Evolutionary conservation across 2,329 filamentous ascomycete genomes (phyloP).

Genomic region (Geosmithia putterillii): DNA sequence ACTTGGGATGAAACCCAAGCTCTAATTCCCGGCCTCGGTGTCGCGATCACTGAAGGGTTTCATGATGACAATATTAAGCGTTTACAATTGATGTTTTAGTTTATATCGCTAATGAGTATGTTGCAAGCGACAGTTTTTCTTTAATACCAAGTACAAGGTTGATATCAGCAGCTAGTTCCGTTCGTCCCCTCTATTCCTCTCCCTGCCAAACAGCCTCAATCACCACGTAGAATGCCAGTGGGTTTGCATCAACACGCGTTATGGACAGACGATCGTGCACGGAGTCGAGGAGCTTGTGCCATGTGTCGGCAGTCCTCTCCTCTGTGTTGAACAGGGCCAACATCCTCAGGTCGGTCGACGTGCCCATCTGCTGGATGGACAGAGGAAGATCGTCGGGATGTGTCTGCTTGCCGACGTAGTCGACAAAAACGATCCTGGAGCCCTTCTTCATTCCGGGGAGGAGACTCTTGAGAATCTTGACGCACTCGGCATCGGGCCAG

Average conservation of each 20-base stretch:
- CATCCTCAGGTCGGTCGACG: slow-evolving; percentile 34
- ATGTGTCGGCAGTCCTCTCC: slow-evolving; percentile 32
- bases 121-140: too few relatives aligned
- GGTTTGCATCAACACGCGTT: slow-evolving; percentile 19
- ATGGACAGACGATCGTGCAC: slow-evolving; percentile 34
- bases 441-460: slow-evolving; percentile 31
- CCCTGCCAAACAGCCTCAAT: slow-evolving; percentile 24
- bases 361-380: slow-evolving; percentile 24
- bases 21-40: too few relatives aligned
- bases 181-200: too few relatives aligned
- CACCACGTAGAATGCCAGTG: slow-evolving; percentile 20
- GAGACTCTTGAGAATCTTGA: slow-evolving; percentile 26
- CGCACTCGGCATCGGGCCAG: slow-evolving; percentile 33
- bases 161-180: too few relatives aligned
- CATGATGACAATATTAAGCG: too few relatives aligned
- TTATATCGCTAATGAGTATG: too few relatives aligned
- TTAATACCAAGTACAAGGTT: too few relatives aligned
- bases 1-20: too few relatives aligned
- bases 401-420: slow-evolving; percentile 22
- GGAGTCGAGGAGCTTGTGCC: slow-evolving; percentile 27
- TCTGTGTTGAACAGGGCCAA: slow-evolving; percentile 35
- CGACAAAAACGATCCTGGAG: slow-evolving; percentile 22
- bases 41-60: too few relatives aligned
- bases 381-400: slow-evolving; percentile 14
- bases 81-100: too few relatives aligned